A percentile compares a stretch with the other conserved stretches of the same genome.
phyloP scores from a whole-genome alignment of 768 basidiomycete species.

The Pulveroboletus sp. region DNA sequence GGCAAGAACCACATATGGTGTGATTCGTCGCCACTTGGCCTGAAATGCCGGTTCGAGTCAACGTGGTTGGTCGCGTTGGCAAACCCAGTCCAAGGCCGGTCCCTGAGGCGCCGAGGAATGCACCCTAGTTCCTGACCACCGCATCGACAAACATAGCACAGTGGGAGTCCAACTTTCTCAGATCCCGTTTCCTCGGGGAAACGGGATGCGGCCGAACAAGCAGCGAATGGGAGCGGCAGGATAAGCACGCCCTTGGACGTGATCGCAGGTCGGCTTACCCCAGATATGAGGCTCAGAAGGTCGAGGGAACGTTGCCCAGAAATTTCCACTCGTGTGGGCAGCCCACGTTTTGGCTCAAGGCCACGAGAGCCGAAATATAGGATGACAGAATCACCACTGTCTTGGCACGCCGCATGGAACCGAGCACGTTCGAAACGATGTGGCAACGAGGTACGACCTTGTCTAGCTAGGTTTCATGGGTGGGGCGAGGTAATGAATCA shows the following conservation, averaged over 20 bases:
- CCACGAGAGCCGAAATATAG: not conserved
- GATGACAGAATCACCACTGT: slow-evolving; percentile 2
- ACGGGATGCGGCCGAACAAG: slow-evolving; percentile 6
- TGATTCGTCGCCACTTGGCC: not conserved
- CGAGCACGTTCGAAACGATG: not conserved
- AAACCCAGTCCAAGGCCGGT: slow-evolving; percentile 7
- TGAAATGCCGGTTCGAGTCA: slow-evolving; percentile 5
- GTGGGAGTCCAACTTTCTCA: slow-evolving; percentile 10
- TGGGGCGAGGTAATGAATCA: slow-evolving; percentile 9
- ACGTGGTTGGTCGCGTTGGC: not conserved
- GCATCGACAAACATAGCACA: slow-evolving; percentile 8
- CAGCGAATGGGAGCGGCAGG: slow-evolving; percentile 10
- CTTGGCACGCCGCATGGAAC: slow-evolving; percentile 1
- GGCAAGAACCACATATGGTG: not conserved
- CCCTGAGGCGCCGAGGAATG: slow-evolving; percentile 10
- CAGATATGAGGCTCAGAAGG: slow-evolving; percentile 8
- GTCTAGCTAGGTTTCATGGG: not conserved
- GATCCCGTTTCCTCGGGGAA: slow-evolving; percentile 11
- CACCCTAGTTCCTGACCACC: slow-evolving; percentile 29
- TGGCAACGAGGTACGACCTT: not conserved
- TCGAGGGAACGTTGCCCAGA: slow-evolving; percentile 1
- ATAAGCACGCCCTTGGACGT: slow-evolving; percentile 7
- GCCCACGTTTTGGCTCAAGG: too few species aligned
- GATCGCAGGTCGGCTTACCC: slow-evolving; percentile 12
- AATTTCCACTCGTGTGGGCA: slow-evolving; percentile 7